A percentile compares a stretch with the other conserved stretches of the same genome.
phyloP scores from a whole-genome alignment of 768 basidiomycete genomes.

The Tulasnella sp. region DNA sequence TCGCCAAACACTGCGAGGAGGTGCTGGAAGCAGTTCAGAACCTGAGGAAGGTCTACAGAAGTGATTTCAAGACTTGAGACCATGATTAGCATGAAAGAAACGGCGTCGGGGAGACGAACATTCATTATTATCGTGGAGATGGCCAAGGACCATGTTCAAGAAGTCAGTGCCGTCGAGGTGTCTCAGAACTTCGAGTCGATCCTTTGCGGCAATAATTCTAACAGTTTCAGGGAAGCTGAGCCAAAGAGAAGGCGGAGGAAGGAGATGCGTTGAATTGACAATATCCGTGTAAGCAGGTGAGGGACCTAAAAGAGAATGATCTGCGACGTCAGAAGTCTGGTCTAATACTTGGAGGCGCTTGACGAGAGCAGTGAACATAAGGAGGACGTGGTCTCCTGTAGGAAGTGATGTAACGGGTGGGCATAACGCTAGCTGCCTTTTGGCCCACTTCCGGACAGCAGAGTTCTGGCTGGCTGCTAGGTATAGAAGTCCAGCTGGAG shows the following conservation, averaged over 20 bases:
- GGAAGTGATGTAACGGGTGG: background rate
- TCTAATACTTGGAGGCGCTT: conserved; percentile 3
- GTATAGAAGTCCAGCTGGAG: conserved; percentile 51
- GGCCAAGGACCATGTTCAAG: conserved; percentile 38
- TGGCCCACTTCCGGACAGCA: conserved; percentile 19
- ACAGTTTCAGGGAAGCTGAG: background rate
- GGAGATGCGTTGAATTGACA: background rate
- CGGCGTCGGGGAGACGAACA: conserved; percentile 38
- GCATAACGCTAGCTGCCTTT: background rate
- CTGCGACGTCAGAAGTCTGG: background rate
- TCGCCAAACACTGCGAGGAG: conserved; percentile 46
- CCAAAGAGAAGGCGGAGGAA: background rate
- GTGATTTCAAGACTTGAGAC: no score
- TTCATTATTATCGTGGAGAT: conserved; percentile 47
- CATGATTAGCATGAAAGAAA: conserved; percentile 12
- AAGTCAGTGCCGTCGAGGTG: background rate
- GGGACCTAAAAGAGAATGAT: background rate
- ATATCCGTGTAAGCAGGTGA: background rate
- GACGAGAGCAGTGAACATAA: background rate
- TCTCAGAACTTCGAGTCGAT: background rate
- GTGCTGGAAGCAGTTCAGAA: conserved; percentile 47
- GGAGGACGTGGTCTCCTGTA: background rate
- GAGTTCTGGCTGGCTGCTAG: conserved; percentile 30
- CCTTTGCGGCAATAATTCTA: background rate
- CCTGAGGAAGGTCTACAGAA: conserved; percentile 44